Percentiles rank a stretch among this genome's conserved stretches.
phyloP scores from a whole-genome alignment of 2,329 filamentous ascomycete species.

The Emmonsia crescens region DNA sequence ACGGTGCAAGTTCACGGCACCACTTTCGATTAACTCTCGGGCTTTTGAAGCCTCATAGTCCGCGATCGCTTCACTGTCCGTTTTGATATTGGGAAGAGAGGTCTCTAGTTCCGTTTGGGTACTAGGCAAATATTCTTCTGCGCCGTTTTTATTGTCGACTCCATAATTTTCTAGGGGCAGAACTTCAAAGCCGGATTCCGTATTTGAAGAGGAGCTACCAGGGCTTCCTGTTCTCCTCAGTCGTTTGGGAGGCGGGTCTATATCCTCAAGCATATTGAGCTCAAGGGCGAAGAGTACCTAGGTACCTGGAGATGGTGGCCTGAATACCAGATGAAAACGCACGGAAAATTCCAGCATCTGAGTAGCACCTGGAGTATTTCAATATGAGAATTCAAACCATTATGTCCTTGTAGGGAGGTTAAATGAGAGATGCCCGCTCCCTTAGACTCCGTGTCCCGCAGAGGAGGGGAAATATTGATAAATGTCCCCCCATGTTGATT shows the following conservation, averaged over 20 bases:
- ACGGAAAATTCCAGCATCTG: neutral
- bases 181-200: conserved; percentile 22
- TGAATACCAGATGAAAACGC: neutral
- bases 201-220: neutral
- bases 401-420: neutral
- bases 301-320: neutral
- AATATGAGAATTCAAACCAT: neutral
- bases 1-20: conserved; percentile 35
- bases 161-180: conserved; percentile 14
- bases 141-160: conserved; percentile 26
- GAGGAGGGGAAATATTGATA: too few species aligned
- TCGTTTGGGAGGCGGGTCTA: conserved; percentile 18
- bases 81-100: conserved; percentile 56
- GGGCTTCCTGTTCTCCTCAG: conserved; percentile 17
- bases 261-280: conserved; percentile 1
- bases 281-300: neutral
- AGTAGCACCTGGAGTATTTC: neutral
- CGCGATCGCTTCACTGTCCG: conserved; percentile 61
- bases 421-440: neutral
- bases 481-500: too few species aligned
- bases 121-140: conserved; percentile 19
- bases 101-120: conserved; percentile 58
- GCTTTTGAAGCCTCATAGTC: conserved; percentile 64
- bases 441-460: neutral
- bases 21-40: conserved; percentile 38